Evolutionary conservation across 1,139 yeast species (phyloP), one percentile per base, ranked within the genome.

Genomic region (Insectozyma bohioensis): DNA sequence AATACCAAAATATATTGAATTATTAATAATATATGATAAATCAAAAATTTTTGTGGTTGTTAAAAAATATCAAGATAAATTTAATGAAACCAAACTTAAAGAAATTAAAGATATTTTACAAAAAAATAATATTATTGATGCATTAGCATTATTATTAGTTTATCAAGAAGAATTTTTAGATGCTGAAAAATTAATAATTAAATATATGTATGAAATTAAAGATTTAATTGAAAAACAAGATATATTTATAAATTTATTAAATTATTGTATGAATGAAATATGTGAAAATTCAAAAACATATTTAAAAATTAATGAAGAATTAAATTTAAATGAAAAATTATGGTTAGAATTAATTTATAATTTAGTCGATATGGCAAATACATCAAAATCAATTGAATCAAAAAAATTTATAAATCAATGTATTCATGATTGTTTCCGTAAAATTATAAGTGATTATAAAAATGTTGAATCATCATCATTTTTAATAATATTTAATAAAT

Each of bases 341-440:
- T 72, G 77, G 77, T 37, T 72, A 6, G 42, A 52, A 4, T 37
- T 67, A 12, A 58, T 69, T 6, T 52, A 58, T 29, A 46, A 44
- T 5, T 50, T 61, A 11, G 63, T 67, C 8, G 42, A 40, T 4
- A 38, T 58, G 39, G 40, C 49, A 10, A 39, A 24, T 21, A 32
- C 42, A 15, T 30, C 22, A 11, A 24, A 28, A 7, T 41, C 40
- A 16, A 42, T 52, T 1, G 39, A 56, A 2, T 9, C 20, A 6
- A 21, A 26, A 5, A 56, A 55, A 23, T 49, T 65, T 8, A 54
- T 66, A 30, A 74, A 75, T 42, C 53, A 65, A 36, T 58, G 73
- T 17, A 61, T 78, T 4, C 80, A 78, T 45, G 69, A 66, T 31
- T 54, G 78, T 16, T 80, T 80, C 52, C 61, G 78, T 14, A 61